These are phyloP conservation scores for Xylaria sp. DNA, from an alignment of 2,329 filamentous ascomycete species.

Conservation along the genomic window DNA sequence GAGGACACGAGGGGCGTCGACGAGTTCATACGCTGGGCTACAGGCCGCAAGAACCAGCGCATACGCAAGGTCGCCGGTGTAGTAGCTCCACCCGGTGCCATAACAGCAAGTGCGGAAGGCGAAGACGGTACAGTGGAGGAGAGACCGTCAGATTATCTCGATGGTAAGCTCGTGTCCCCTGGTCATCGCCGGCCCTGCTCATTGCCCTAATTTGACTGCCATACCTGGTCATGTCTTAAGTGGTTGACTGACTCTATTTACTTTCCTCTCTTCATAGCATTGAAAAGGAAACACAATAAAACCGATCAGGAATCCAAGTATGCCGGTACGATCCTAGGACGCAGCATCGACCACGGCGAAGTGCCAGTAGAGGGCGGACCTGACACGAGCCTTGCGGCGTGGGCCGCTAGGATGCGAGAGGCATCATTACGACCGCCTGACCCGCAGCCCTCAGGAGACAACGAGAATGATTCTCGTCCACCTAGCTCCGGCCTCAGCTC, in stretches of 20 bases:
- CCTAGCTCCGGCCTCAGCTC: constrained; percentile 68
- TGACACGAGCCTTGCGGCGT: constrained; percentile 73
- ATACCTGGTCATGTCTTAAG: not conserved
- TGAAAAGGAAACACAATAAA: constrained; percentile 94
- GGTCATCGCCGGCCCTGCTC: constrained; percentile 20
- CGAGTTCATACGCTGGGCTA: constrained; percentile 82
- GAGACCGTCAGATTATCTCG: constrained; percentile 72
- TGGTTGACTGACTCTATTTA: not conserved
- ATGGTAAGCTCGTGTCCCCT: constrained; percentile 60
- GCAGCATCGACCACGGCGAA: constrained; percentile 74
- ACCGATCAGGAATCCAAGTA: constrained; percentile 88
- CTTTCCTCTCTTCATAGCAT: constrained; percentile 58
- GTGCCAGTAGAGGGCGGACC: constrained; percentile 83
- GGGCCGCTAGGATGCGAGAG: constrained; percentile 61
- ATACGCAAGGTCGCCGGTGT: constrained; percentile 83
- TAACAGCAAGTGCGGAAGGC: constrained; percentile 46
- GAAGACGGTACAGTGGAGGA: constrained; percentile 66
- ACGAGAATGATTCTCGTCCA: constrained; percentile 55
- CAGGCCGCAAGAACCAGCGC: constrained; percentile 78
- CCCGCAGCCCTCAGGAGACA: constrained; percentile 39
- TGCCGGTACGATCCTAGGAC: constrained; percentile 84
- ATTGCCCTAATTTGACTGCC: not conserved
- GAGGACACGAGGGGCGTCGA: constrained; percentile 84
- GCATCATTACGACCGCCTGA: constrained; percentile 47
- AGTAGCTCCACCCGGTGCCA: constrained; percentile 52